Evolutionary conservation across 768 basidiomycete genomes (phyloP).

Genomic region (Leccinum longicurvipes): DNA sequence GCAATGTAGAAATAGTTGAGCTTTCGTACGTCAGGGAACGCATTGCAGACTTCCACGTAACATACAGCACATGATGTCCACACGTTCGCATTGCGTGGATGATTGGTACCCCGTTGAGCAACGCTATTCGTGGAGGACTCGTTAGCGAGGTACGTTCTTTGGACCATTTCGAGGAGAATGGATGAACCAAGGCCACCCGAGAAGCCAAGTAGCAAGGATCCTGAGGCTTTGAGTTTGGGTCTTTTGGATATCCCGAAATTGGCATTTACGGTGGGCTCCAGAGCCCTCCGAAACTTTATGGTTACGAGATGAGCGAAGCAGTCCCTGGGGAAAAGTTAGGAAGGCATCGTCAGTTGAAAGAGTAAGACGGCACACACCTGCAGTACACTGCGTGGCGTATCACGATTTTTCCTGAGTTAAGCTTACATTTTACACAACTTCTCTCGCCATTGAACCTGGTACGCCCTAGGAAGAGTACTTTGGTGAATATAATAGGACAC

Average conservation of each 20-base stretch:
- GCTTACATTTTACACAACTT: slow-evolving; percentile 73
- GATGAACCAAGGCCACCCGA: slow-evolving; percentile 82
- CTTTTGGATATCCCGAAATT: slow-evolving; percentile 53
- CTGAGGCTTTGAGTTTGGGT: slow-evolving; percentile 60
- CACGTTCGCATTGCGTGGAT: slow-evolving; percentile 58
- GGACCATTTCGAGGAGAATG: slow-evolving; percentile 65
- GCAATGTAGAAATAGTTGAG: background rate
- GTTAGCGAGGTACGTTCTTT: slow-evolving; percentile 51
- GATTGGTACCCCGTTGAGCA: slow-evolving; percentile 54
- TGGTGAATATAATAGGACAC: background rate
- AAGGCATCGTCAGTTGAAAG: background rate
- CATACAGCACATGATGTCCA: slow-evolving; percentile 64
- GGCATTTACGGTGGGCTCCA: slow-evolving; percentile 64
- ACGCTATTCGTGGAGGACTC: slow-evolving; percentile 27
- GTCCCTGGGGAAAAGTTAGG: slow-evolving; percentile 35
- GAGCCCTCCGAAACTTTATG: slow-evolving; percentile 58
- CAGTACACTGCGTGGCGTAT: slow-evolving; percentile 82
- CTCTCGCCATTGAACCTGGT: slow-evolving; percentile 65
- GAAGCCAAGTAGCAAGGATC: slow-evolving; percentile 64
- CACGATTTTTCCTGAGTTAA: slow-evolving; percentile 59
- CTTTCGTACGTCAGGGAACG: slow-evolving; percentile 55
- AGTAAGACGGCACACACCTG: slow-evolving; percentile 50
- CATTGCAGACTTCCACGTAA: slow-evolving; percentile 67
- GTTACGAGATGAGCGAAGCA: slow-evolving; percentile 66
- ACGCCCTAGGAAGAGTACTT: slow-evolving; percentile 42